Percentiles rank a stretch among this genome's conserved stretches.
phyloP scores from a whole-genome alignment of 1,284 basidiomycete genomes.

The Cerrena zonata region DNA sequence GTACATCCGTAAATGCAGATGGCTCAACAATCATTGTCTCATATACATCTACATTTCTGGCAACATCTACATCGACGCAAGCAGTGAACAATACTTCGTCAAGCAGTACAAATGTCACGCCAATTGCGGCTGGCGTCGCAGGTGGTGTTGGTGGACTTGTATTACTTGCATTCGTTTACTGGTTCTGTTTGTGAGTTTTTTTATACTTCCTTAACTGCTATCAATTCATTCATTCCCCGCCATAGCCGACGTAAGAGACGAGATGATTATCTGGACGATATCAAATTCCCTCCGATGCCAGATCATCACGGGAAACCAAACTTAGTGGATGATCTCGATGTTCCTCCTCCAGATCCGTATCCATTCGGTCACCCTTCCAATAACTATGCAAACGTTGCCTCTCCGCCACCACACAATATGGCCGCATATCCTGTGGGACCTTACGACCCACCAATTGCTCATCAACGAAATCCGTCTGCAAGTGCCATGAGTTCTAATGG shows the following conservation, averaged over 20 bases:
- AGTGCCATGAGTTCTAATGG: background rate
- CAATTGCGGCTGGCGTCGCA: constrained; percentile 49
- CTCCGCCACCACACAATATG: background rate
- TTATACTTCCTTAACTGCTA: background rate
- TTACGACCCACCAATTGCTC: background rate
- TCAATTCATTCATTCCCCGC: background rate
- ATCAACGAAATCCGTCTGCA: background rate
- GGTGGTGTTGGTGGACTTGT: constrained; percentile 48
- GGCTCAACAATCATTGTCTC: constrained; percentile 15
- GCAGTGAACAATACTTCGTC: constrained; percentile 14
- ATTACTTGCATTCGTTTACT: constrained; percentile 29
- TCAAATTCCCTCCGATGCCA: constrained; percentile 1
- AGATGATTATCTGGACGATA: constrained; percentile 1
- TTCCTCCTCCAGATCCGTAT: background rate
- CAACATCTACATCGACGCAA: constrained; percentile 10
- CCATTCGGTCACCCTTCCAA: background rate
- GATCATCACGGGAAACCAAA: background rate
- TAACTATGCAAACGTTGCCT: background rate
- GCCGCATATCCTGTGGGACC: background rate
- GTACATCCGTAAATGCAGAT: constrained; percentile 15
- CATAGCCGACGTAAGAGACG: background rate
- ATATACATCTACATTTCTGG: constrained; percentile 11
- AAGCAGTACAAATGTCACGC: constrained; percentile 29
- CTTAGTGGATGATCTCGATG: background rate
- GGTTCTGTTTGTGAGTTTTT: constrained; percentile 42